phyloP scores from a whole-genome alignment of 2,329 filamentous ascomycete genomes.

The Penicillium italicum region DNA sequence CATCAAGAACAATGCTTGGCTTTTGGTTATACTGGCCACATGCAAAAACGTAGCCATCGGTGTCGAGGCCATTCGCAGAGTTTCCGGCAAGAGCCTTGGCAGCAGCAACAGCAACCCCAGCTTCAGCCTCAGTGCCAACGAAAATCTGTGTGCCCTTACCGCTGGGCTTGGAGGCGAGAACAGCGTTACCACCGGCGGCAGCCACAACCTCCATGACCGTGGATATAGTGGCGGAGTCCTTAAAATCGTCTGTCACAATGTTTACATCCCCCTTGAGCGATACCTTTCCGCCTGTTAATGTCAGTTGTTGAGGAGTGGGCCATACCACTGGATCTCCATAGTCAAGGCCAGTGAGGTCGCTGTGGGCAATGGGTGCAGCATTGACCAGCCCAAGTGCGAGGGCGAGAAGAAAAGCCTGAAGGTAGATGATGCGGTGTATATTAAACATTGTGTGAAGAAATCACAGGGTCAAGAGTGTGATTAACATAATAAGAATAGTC shows the following conservation, averaged over 20 bases:
- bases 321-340: neutral
- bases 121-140: neutral
- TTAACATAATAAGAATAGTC: neutral
- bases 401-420: neutral
- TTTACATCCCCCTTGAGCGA: neutral
- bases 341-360: neutral
- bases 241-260: neutral
- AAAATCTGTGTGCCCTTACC: neutral
- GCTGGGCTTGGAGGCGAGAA: neutral
- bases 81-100: neutral
- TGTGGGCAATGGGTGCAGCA: neutral
- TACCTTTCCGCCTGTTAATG: neutral
- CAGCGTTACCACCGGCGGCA: neutral
- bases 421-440: neutral
- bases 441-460: neutral
- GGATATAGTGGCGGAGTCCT: neutral
- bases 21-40: neutral
- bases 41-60: neutral
- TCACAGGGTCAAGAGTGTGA: neutral
- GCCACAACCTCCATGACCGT: neutral
- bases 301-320: neutral
- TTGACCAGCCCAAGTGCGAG: neutral
- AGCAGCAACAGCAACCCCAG: neutral
- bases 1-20: slow-evolving; percentile 1
- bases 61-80: neutral